Conservation (phyloP, 2,329 filamentous ascomycete genomes). For the Fusarium sp. region DNA sequence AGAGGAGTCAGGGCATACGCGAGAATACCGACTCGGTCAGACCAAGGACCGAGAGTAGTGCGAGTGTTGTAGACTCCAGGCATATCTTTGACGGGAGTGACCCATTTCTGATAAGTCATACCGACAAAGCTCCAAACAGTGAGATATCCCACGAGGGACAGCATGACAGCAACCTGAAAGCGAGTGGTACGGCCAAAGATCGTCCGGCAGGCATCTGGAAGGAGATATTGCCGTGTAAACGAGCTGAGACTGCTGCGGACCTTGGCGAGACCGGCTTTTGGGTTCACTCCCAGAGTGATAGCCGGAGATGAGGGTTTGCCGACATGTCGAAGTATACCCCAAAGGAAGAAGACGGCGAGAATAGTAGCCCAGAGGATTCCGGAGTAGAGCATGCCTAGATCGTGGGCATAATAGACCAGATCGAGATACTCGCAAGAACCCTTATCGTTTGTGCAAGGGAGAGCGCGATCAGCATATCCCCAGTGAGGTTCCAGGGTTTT, state of each 20-base stretch:
- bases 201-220: conserved; percentile 65
- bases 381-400: conserved; percentile 60
- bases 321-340: conserved; percentile 47
- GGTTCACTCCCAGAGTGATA: conserved; percentile 34
- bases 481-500: conserved; percentile 53
- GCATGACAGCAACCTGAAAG: conserved; percentile 71
- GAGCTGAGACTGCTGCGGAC: conserved; percentile 53
- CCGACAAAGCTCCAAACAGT: conserved; percentile 75
- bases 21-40: conserved; percentile 74
- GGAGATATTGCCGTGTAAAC: conserved; percentile 60
- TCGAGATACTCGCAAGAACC: conserved; percentile 63
- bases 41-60: conserved; percentile 72
- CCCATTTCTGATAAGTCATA: conserved; percentile 74
- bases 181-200: conserved; percentile 76
- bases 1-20: conserved; percentile 80
- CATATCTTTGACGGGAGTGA: conserved; percentile 71
- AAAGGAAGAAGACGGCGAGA: conserved; percentile 55
- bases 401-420: conserved; percentile 60
- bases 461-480: conserved; percentile 57
- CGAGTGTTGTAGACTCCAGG: conserved; percentile 70
- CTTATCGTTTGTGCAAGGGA: conserved; percentile 58
- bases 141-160: conserved; percentile 68
- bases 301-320: conserved; percentile 40
- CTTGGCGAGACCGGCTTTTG: conserved; percentile 36
- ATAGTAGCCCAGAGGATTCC: conserved; percentile 62